A percentile compares a stretch with the other conserved stretches of the same genome.
Evolutionary conservation across 768 basidiomycete species (phyloP).

Genomic region (Lactarius quietus): DNA sequence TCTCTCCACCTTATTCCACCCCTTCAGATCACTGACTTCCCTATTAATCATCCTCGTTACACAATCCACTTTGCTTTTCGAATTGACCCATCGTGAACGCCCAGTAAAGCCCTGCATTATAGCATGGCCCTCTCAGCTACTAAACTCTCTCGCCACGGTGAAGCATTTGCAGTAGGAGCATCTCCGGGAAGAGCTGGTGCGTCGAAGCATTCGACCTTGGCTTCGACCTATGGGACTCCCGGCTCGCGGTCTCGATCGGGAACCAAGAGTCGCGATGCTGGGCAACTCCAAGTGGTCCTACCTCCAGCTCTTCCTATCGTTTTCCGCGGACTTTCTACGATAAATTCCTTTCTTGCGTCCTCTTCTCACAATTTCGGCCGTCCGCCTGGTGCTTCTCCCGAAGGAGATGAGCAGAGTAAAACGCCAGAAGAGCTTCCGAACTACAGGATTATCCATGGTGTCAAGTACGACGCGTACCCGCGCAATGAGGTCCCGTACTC

Average conservation of each 20-base stretch:
- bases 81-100: neutral
- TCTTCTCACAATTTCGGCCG: slow-evolving; percentile 6
- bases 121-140: slow-evolving; percentile 1
- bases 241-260: neutral
- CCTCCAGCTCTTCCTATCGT: neutral
- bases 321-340: slow-evolving; percentile 9
- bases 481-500: slow-evolving; percentile 13
- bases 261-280: neutral
- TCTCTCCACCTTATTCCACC: neutral
- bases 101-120: neutral
- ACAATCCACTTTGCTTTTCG: neutral
- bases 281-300: neutral
- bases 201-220: neutral
- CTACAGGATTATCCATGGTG: slow-evolving; percentile 5
- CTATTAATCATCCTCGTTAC: neutral
- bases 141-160: neutral
- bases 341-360: slow-evolving; percentile 12
- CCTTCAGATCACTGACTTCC: neutral
- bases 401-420: neutral
- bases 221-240: neutral
- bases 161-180: neutral
- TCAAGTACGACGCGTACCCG: slow-evolving; percentile 6
- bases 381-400: neutral
- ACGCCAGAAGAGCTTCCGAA: neutral
- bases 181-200: neutral